Evolutionary conservation across 108 stramenopile species (phyloP).

Genomic region (Discostella stelligeroides): DNA sequence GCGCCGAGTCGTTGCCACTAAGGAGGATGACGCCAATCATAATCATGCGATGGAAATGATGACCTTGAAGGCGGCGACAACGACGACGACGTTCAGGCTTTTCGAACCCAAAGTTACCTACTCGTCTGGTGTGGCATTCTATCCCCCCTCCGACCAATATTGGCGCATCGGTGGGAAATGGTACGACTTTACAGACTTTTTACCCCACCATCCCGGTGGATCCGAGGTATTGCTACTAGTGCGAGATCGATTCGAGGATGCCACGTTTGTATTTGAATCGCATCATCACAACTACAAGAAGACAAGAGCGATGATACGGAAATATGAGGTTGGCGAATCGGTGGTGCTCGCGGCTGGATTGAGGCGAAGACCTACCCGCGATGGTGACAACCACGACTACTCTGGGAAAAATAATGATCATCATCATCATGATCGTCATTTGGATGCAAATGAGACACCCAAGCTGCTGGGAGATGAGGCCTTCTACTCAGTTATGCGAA

Average conservation of each 20-base stretch:
- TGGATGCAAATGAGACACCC: slow-evolving; percentile 1
- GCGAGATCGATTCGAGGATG: slow-evolving; percentile 32
- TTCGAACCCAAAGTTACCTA: background rate
- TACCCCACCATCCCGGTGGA: slow-evolving; percentile 15
- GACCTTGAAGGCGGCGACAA: background rate
- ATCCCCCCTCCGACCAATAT: slow-evolving; percentile 3
- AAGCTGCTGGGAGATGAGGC: background rate
- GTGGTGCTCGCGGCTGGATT: slow-evolving; percentile 5
- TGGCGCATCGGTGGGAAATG: slow-evolving; percentile 25
- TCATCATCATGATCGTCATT: background rate
- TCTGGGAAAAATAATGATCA: background rate
- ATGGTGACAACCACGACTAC: background rate
- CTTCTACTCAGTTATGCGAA: slow-evolving; percentile 18
- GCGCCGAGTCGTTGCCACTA: too few relatives aligned
- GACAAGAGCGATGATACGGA: slow-evolving; percentile 18
- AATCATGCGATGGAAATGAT: too few relatives aligned
- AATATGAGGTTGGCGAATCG: slow-evolving; percentile 9
- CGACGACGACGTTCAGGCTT: background rate
- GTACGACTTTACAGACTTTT: slow-evolving; percentile 24
- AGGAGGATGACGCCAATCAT: too few relatives aligned
- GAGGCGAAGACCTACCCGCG: background rate
- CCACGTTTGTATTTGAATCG: slow-evolving; percentile 22
- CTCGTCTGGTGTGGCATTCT: slow-evolving; percentile 12
- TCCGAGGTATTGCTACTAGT: slow-evolving; percentile 7
- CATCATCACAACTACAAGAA: slow-evolving; percentile 16